Conservation (phyloP, 2,329 filamentous ascomycete species). For the Penicillium sp. region DNA sequence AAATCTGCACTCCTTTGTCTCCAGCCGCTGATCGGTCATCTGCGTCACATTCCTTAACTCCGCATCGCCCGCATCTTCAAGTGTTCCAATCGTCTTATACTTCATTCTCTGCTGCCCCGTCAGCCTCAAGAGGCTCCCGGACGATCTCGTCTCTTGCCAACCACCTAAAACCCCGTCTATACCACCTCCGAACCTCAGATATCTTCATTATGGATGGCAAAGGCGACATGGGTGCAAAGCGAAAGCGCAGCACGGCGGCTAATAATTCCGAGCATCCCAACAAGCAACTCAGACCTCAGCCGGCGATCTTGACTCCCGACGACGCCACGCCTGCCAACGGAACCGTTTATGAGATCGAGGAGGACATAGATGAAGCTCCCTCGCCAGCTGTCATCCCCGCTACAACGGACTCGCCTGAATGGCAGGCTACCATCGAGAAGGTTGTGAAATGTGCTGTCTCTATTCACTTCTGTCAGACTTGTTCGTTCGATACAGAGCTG, state of each 20-base stretch:
- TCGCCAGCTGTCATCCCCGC: slow-evolving; percentile 48
- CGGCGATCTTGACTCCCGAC: slow-evolving; percentile 39
- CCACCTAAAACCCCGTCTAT: slow-evolving; percentile 8
- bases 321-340: slow-evolving; percentile 45
- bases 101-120: slow-evolving; percentile 6
- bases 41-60: slow-evolving; percentile 13
- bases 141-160: slow-evolving; percentile 10
- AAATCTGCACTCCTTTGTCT: slow-evolving; percentile 2
- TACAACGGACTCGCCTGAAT: slow-evolving; percentile 71
- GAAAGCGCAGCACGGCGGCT: slow-evolving; percentile 55
- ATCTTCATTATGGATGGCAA: slow-evolving; percentile 48
- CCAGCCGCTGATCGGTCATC: slow-evolving; percentile 7
- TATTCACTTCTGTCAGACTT: slow-evolving; percentile 98
- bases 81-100: background rate
- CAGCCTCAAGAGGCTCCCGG: slow-evolving; percentile 15
- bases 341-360: slow-evolving; percentile 45
- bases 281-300: slow-evolving; percentile 55
- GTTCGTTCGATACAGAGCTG: slow-evolving; percentile 94
- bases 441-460: slow-evolving; percentile 95
- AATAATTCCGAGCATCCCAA: slow-evolving; percentile 51
- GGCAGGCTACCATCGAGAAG: slow-evolving; percentile 92
- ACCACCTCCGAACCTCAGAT: slow-evolving; percentile 7
- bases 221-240: slow-evolving; percentile 51
- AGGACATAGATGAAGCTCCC: slow-evolving; percentile 47
- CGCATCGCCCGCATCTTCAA: slow-evolving; percentile 7